These are phyloP conservation scores for Spathaspora girioi DNA, from an alignment of 805 yeast species.

Conservation along the genomic window DNA sequence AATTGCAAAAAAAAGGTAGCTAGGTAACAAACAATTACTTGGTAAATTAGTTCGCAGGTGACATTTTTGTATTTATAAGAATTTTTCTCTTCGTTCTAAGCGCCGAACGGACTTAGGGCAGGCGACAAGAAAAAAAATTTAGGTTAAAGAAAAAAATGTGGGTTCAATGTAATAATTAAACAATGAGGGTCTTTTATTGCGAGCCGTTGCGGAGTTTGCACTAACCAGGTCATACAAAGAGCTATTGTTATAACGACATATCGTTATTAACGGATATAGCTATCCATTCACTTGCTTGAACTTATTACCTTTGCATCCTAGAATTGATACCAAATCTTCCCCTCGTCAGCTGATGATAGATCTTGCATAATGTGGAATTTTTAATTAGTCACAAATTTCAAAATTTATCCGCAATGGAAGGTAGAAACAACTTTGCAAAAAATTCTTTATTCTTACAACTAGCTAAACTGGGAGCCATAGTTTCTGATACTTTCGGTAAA, in stretches of 20 bases:
- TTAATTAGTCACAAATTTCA: not conserved
- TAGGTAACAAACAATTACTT: too few relatives aligned
- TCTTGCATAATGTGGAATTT: not conserved
- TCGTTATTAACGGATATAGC: too few relatives aligned
- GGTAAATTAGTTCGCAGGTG: not conserved
- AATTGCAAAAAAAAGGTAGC: not conserved
- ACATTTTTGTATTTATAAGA: not conserved
- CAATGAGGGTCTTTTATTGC: not conserved
- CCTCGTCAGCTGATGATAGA: not conserved
- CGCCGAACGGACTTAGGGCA: not conserved
- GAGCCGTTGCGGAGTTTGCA: not conserved
- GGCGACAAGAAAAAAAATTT: not conserved
- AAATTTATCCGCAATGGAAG: not conserved
- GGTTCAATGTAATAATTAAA: not conserved
- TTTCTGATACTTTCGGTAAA: too few relatives aligned
- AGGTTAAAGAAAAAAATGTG: not conserved
- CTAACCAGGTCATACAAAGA: too few relatives aligned
- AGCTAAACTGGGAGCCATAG: too few relatives aligned
- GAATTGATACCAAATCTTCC: too few relatives aligned
- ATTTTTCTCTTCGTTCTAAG: not conserved
- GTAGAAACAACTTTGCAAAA: not conserved
- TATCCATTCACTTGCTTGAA: too few relatives aligned
- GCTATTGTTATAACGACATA: too few relatives aligned
- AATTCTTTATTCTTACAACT: too few relatives aligned
- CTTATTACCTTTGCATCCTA: too few relatives aligned